Evolutionary conservation across 2,329 filamentous ascomycete species (phyloP).

Genomic region (Coleophoma crateriformis): DNA sequence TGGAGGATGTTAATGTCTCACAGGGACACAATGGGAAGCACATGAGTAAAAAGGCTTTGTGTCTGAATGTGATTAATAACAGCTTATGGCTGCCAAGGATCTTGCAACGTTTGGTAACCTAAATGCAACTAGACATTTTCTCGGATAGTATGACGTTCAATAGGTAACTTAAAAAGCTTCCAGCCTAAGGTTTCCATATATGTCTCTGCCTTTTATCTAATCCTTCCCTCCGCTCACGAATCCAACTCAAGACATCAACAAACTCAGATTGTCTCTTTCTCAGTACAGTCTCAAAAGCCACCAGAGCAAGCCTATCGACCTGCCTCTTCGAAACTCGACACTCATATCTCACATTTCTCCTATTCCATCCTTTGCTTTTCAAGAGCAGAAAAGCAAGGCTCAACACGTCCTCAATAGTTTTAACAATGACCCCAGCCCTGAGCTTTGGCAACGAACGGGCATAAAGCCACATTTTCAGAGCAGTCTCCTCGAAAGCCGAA

Average conservation of each 20-base stretch:
- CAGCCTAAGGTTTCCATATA: too few species aligned
- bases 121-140: too few species aligned
- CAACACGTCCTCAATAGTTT: constrained; percentile 15
- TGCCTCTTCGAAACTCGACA: constrained; percentile 18
- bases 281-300: constrained; percentile 66
- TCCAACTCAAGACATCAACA: constrained; percentile 59
- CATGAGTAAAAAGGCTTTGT: too few species aligned
- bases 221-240: constrained; percentile 28
- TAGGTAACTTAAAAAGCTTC: too few species aligned
- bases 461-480: constrained; percentile 67
- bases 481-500: constrained; percentile 70
- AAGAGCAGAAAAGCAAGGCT: constrained; percentile 19
- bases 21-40: too few species aligned
- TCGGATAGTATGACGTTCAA: too few species aligned
- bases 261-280: constrained; percentile 67
- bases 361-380: constrained; percentile 18
- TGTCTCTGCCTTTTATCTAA: too few species aligned
- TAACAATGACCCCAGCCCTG: constrained; percentile 33
- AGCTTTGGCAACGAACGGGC: constrained; percentile 47
- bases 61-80: too few species aligned
- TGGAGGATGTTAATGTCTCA: too few species aligned
- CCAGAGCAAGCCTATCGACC: constrained; percentile 47
- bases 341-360: constrained; percentile 12
- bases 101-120: too few species aligned
- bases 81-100: too few species aligned